Evolutionary conservation across 176 grass and related monocot genomes (phyloP).

Genomic region (Musa itinerans): DNA sequence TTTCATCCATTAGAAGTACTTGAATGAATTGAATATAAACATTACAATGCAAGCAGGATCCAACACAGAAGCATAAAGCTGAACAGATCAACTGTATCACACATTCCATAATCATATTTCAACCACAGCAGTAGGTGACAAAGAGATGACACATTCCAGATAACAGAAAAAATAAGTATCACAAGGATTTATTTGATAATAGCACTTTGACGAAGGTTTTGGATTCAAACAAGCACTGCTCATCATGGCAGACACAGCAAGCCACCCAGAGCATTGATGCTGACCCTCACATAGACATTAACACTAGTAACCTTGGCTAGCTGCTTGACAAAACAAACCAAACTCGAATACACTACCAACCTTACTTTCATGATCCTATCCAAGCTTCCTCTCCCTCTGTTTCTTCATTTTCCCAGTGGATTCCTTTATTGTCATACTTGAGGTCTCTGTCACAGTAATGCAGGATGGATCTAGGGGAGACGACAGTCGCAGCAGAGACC

Average conservation of each 20-base stretch:
- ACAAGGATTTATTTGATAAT: no score
- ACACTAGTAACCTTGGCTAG: not conserved
- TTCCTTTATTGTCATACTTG: not conserved
- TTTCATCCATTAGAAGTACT: no score
- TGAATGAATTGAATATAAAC: no score
- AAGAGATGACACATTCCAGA: no score
- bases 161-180: no score
- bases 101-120: no score
- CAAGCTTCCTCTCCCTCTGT: not conserved
- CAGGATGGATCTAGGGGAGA: conserved; percentile 24
- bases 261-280: not conserved
- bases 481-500: not conserved
- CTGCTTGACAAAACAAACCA: conserved; percentile 2
- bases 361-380: not conserved
- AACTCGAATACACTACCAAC: not conserved
- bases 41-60: no score
- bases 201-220: not conserved
- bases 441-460: conserved; percentile 3
- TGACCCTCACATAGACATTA: not conserved
- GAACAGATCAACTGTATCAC: no score
- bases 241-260: conserved; percentile 1
- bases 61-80: no score
- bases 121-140: no score
- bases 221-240: not conserved
- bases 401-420: not conserved